These are phyloP conservation scores for Zygotorulaspora danielsina DNA, from an alignment of 805 yeast genomes.

Conservation along the genomic window DNA sequence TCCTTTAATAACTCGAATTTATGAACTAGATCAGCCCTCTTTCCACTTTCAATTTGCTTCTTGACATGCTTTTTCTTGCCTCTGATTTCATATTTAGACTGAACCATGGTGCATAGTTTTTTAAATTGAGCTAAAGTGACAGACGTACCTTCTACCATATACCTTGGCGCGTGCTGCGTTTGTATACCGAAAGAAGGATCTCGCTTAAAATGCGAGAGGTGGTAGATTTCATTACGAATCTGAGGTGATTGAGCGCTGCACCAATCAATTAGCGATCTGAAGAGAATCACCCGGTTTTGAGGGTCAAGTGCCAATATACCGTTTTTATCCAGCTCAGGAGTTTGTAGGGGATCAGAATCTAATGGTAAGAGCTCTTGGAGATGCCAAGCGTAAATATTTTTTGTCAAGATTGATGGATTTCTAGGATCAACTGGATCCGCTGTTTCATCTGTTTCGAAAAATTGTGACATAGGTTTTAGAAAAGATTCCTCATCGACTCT, in stretches of 20 bases:
- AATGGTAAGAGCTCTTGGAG: constrained; percentile 15
- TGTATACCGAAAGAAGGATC: constrained; percentile 29
- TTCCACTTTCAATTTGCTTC: constrained; percentile 23
- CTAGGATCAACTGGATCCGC: constrained; percentile 21
- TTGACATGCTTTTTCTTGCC: constrained; percentile 25
- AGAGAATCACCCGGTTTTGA: constrained; percentile 24
- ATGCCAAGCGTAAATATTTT: constrained; percentile 21
- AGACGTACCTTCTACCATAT: constrained; percentile 24
- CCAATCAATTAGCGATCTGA: constrained; percentile 27
- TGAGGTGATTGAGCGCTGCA: constrained; percentile 24
- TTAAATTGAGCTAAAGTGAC: constrained; percentile 23
- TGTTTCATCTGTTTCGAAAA: constrained; percentile 18
- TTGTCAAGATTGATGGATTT: constrained; percentile 20
- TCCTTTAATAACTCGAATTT: constrained; percentile 22
- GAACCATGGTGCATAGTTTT: constrained; percentile 26
- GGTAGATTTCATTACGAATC: constrained; percentile 30
- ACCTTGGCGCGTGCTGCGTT: constrained; percentile 29
- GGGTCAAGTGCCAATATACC: constrained; percentile 29
- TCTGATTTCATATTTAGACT: constrained; percentile 24
- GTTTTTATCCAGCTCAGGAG: constrained; percentile 20
- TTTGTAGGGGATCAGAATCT: constrained; percentile 28
- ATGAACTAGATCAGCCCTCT: constrained; percentile 22
- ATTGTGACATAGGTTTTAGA: constrained; percentile 12
- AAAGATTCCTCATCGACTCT: constrained; percentile 9
- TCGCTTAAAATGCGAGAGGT: constrained; percentile 25